These are phyloP conservation scores for Colletotrichum navitas DNA, from an alignment of 2,329 filamentous ascomycete species.

Conservation along the genomic window DNA sequence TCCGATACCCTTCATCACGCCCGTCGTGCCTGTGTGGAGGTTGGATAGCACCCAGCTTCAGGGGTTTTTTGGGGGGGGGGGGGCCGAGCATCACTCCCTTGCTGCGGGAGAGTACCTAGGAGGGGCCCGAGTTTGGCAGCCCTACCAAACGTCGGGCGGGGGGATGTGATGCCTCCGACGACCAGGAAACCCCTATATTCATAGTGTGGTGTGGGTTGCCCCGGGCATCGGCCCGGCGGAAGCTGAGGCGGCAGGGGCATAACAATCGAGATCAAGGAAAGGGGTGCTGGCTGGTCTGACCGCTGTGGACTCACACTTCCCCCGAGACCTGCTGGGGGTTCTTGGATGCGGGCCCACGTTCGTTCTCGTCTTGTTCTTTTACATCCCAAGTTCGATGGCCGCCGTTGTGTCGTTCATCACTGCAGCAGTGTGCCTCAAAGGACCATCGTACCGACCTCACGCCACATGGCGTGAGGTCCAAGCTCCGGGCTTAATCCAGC, in stretches of 20 bases:
- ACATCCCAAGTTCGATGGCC: not conserved
- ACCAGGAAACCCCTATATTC: not conserved
- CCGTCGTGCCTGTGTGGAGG: not conserved
- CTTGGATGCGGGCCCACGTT: constrained; percentile 11
- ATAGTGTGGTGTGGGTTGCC: not conserved
- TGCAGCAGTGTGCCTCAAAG: not conserved
- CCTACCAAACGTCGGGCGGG: not conserved
- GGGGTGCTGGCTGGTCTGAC: not conserved
- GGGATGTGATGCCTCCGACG: not conserved
- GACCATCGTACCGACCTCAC: not conserved
- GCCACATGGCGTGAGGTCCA: constrained; percentile 8
- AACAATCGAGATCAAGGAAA: not conserved
- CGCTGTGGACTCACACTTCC: not conserved
- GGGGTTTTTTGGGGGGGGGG: not conserved
- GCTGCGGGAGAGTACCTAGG: not conserved
- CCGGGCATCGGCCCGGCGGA: not conserved
- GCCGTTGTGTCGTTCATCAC: not conserved
- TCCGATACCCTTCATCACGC: not conserved
- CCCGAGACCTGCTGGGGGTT: constrained; percentile 12
- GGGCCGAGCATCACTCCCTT: not conserved
- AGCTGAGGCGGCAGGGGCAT: not conserved
- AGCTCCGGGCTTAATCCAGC: not conserved
- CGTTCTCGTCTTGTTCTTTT: not conserved
- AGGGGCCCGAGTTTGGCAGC: not conserved
- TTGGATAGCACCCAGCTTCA: not conserved